phyloP scores from a whole-genome alignment of 495 filamentous ascomycete species.

The Aspergillus baeticus region DNA sequence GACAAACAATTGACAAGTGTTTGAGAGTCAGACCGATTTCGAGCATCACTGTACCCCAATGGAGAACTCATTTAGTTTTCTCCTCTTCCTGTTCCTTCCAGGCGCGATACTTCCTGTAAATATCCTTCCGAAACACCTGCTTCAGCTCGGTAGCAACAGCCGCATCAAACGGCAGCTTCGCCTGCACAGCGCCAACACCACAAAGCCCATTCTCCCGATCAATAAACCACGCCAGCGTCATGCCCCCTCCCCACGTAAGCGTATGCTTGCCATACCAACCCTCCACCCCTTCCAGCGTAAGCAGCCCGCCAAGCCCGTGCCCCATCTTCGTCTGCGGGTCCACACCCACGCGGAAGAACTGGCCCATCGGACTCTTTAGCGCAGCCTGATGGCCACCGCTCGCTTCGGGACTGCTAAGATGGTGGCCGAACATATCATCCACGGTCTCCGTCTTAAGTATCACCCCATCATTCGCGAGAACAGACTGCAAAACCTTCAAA shows the following conservation, averaged over 20 bases:
- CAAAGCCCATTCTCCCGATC: constrained; percentile 48
- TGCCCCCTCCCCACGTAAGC: constrained; percentile 37
- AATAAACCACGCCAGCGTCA: constrained; percentile 43
- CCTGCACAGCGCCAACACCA: constrained; percentile 38
- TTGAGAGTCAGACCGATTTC: too few species aligned
- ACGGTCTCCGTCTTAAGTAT: constrained; percentile 42
- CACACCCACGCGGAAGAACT: background rate
- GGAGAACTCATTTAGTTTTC: too few species aligned
- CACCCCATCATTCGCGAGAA: constrained; percentile 46
- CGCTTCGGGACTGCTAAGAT: constrained; percentile 28
- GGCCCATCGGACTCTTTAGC: background rate
- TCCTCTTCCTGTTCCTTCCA: too few species aligned
- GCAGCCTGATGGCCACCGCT: background rate
- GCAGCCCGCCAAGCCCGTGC: background rate
- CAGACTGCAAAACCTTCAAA: constrained; percentile 46
- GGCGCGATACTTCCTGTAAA: constrained; percentile 32
- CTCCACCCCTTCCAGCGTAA: background rate
- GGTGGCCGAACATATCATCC: constrained; percentile 52
- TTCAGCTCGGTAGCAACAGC: constrained; percentile 29
- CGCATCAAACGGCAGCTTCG: constrained; percentile 34
- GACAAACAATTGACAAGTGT: too few species aligned
- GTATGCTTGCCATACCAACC: constrained; percentile 11
- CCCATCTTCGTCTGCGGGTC: background rate
- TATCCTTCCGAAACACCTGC: constrained; percentile 42
- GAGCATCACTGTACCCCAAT: too few species aligned